Evolutionary conservation across 1,139 yeast genomes (phyloP), one percentile per base, ranked within the genome.

Genomic region (Geotrichum cucujoidarum): DNA sequence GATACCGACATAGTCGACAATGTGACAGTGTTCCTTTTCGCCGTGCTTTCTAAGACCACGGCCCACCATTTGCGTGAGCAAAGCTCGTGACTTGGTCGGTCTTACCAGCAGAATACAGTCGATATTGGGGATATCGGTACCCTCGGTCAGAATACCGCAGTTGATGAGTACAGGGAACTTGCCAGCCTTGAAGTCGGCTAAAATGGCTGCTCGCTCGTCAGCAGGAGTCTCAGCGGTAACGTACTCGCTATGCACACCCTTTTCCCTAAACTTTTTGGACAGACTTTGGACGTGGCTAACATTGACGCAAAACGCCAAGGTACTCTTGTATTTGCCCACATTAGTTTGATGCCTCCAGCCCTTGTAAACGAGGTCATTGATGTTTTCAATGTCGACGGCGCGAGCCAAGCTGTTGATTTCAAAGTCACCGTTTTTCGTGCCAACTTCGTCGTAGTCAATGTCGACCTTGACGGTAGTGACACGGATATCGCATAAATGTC

Each of bases 131-230:
- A 90, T 82, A 66, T 90, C 97, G 0, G 97, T 88, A 0, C 98
- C 98, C 64, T 92, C 98, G 0, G 96, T 90, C 57, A 90, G 83
- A 2, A 90, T 88, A 21, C 84, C 88, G 60, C 95, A 95, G 60
- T 92, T 92, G 65, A 94, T 77, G 25, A 90, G 66, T 0, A 92
- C 95, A 3, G 83, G 79, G 24, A 86, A 72, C 16, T 72, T 60
- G 0, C 95, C 90, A 1, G 66, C 58, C 53, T 73, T 75, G 61
- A 90, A 90, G 40, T 77, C 82, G 2, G 70, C 67, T 0, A 89
- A 65, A 0, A 81, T 71, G 0, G 65, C 60, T 11, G 69, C 73
- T 36, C 97, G 70, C 40, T 77, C 81, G 18, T 61, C 60, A 20
- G 69, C 67, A 3, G 73, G 69, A 0, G 95, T 86, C 16, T 71